Percentiles rank a stretch among this genome's conserved stretches.
These are phyloP conservation scores for Aureobasidium sp. DNA, from an alignment of 2,329 filamentous ascomycete species.

Conservation along the genomic window DNA sequence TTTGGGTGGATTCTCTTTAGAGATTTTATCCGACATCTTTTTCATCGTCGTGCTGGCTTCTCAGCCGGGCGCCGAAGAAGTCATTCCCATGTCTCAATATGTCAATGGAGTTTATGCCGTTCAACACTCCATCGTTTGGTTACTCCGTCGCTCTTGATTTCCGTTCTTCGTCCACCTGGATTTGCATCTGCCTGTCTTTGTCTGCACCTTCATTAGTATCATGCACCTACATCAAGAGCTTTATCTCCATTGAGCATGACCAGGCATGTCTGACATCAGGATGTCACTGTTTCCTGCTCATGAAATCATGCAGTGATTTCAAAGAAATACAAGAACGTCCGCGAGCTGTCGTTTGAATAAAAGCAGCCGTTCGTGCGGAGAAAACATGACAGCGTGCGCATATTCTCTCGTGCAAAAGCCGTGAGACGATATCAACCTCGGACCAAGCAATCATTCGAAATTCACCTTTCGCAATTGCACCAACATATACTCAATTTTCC, in stretches of 20 bases:
- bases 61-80: not conserved
- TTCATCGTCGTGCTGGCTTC: conserved; percentile 1
- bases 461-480: too few species aligned
- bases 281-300: not conserved
- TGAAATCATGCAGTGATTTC: not conserved
- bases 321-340: too few species aligned
- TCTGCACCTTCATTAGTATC: not conserved
- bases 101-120: not conserved
- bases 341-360: not conserved
- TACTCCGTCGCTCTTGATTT: not conserved
- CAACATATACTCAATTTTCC: not conserved
- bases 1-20: not conserved
- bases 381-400: not conserved
- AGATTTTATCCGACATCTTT: not conserved
- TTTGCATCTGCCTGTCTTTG: not conserved
- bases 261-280: not conserved
- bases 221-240: not conserved
- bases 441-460: not conserved
- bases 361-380: not conserved
- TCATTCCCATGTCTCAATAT: too few species aligned
- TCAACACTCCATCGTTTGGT: not conserved
- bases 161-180: not conserved
- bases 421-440: not conserved
- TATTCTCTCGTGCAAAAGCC: not conserved
- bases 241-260: not conserved